Evolutionary conservation across 2,329 filamentous ascomycete species (phyloP), one percentile per base, ranked within the genome.

Genomic region (Trichoderma hamatum): DNA sequence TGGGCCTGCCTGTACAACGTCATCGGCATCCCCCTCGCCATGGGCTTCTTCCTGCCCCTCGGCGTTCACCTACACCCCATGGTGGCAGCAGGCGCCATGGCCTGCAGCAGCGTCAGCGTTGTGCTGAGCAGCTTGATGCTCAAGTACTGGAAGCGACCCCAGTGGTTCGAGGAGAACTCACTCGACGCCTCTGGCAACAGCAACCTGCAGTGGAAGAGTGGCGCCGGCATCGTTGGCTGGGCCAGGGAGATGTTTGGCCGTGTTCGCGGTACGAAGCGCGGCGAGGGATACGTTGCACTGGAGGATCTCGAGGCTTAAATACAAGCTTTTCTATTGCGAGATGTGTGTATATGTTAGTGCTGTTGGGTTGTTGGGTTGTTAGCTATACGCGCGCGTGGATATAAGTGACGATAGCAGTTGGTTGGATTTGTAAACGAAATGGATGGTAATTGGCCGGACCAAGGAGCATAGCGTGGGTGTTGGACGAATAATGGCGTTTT

Each of bases 1-100:
- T 97, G 96, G 92, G 94, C 94, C 0, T 98, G 94, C 78, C 82
- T 93, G 72, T 99, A 99, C 86, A 99, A 99, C 79, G 72, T 93
- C 60, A 82, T 98, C 70, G 96, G 96, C 1, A 85, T 99, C 16
- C 96, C 96, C 2, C 96, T 99, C 75, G 96, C 96, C 51, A 98
- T 98, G 96, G 96, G 96, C 28, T 82, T 98, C 74, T 96, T 98
- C 83, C 84, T 99, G 5, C 95, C 96, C 0, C 89, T 97, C 73
- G 96, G 95, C 36, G 88, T 92, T 70, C 90, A 94, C 75, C 84
- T 98, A 72, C 96, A 97, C 73, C 94, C 96, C 28, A 95, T 98
- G 90, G 94, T 94, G 61, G 96, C 96, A 1, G 94, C 94, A 24
- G 93, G 92, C 3, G 96, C 96, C 61, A 98, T 99, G 94, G 95